Base-by-base conservation (phyloP, 495 filamentous ascomycete species). In the Penicillium desertorum region DNA sequence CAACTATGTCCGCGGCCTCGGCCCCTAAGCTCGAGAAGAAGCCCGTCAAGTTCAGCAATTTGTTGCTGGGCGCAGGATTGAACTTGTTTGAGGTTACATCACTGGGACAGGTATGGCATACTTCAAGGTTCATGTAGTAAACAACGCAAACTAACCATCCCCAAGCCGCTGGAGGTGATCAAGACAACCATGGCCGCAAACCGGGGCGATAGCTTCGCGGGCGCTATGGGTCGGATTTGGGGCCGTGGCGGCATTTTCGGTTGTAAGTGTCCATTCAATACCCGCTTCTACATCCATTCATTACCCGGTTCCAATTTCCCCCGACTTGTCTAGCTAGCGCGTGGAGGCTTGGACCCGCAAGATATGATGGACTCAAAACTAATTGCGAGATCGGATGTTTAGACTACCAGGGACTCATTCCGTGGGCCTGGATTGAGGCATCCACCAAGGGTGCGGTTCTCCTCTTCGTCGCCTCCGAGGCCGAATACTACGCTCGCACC, bases 351-450 rank as follows among this genome's bases (percentile, higher is more conserved):
- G 37, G 30, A 45, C 54, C 36, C 25, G 37, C 50, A 42, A 16
- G 39, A 54, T 49, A 55, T 32, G n/a, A 48, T 27, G 45, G 52
- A 17, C 12, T 47, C 23, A n/a, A 4, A 36, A 49, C 62, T 64
- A 57, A 67, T 51, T 43, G 47, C 29, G 29, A 23, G 44, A 47
- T 48, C 53, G 54, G 48, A 64, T 54, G 27, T 64, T 45, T 58
- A 98, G 94, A 96, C 80, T 98, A 96, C 82, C 94, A 98, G 83
- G 94, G 94, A 76, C 88, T 98, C 68, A 98, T 98, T 76, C 94
- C 94, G 61, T 98, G 94, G 94, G 94, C 94, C 78, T 98, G 94
- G 94, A 98, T 98, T 81, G 94, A 98, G 82, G 95, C 95, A 74
- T 98, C 94, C 65, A 98, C 95, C 73, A 98, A 98, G 80, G 94